A percentile compares a stretch with the other conserved stretches of the same genome.
phyloP scores from a whole-genome alignment of 192 early-diverging fungal genomes.

The Phycomyces nitens region DNA sequence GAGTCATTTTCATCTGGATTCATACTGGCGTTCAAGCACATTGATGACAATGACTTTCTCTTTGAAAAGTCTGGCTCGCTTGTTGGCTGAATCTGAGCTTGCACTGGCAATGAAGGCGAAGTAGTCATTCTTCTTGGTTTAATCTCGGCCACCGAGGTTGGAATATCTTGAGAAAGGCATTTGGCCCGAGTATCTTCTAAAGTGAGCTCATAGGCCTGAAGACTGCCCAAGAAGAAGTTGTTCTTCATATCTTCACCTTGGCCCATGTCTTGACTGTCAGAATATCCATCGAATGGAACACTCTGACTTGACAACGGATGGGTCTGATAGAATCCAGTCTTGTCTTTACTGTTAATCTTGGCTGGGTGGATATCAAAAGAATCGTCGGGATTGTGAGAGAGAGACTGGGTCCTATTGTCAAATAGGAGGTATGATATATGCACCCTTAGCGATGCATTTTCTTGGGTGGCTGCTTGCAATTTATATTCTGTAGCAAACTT shows the following conservation, averaged over 20 bases:
- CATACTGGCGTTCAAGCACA: not conserved
- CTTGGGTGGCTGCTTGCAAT: slow-evolving; percentile 9
- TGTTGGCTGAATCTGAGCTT: not conserved
- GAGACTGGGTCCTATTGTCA: not conserved
- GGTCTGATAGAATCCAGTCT: not conserved
- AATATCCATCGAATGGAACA: no score
- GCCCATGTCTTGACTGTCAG: no score
- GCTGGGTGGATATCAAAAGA: not conserved
- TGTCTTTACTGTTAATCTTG: not conserved
- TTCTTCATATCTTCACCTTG: no score
- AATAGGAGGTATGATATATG: not conserved
- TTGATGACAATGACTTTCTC: not conserved
- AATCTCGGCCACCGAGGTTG: not conserved
- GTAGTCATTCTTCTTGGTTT: not conserved
- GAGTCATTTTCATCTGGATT: not conserved
- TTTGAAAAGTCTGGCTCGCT: not conserved
- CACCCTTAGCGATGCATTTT: slow-evolving; percentile 27
- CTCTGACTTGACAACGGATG: no score
- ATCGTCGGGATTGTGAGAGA: not conserved
- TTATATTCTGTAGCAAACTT: slow-evolving; percentile 10
- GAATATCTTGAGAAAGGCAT: not conserved
- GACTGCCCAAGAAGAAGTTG: no score
- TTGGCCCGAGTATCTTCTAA: not conserved
- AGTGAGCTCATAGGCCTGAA: not conserved
- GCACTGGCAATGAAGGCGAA: not conserved